These are phyloP conservation scores for Microbotryum scabiosae DNA, from an alignment of 1,284 basidiomycete species.

Conservation along the genomic window DNA sequence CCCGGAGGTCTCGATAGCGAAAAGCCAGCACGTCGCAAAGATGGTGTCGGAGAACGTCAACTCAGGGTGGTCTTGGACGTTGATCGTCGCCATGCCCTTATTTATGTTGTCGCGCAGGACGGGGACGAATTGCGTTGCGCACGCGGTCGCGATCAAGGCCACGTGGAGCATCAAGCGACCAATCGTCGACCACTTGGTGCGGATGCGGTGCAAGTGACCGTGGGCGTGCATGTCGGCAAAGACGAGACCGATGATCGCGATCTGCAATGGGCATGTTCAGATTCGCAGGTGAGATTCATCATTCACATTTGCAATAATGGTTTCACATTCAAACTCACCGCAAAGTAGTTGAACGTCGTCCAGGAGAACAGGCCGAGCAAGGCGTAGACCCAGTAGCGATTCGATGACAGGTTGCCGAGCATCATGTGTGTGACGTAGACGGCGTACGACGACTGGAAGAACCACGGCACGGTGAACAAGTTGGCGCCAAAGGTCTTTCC, in stretches of 20 bases:
- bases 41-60: slow-evolving; percentile 36
- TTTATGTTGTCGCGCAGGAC: slow-evolving; percentile 37
- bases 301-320: no score
- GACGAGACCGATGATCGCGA: slow-evolving; percentile 34
- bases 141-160: slow-evolving; percentile 33
- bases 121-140: slow-evolving; percentile 35
- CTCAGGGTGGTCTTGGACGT: slow-evolving; percentile 35
- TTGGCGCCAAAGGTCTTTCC: slow-evolving; percentile 38
- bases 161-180: slow-evolving; percentile 33
- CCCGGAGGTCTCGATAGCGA: slow-evolving; percentile 36
- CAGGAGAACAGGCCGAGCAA: slow-evolving; percentile 37
- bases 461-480: slow-evolving; percentile 38
- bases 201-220: slow-evolving; percentile 36
- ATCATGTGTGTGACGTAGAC: slow-evolving; percentile 38
- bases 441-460: slow-evolving; percentile 37
- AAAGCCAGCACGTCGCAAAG: slow-evolving; percentile 35
- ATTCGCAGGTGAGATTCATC: neutral
- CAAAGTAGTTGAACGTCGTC: slow-evolving; percentile 39
- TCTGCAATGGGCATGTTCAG: neutral
- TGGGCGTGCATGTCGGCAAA: slow-evolving; percentile 38
- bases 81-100: slow-evolving; percentile 33
- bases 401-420: slow-evolving; percentile 38
- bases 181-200: slow-evolving; percentile 33
- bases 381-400: slow-evolving; percentile 40
- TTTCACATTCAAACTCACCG: slow-evolving; percentile 9